Evolutionary conservation across 2,329 filamentous ascomycete species (phyloP), one percentile per base, ranked within the genome.

Genomic region (Penicillium griseofulvum): DNA sequence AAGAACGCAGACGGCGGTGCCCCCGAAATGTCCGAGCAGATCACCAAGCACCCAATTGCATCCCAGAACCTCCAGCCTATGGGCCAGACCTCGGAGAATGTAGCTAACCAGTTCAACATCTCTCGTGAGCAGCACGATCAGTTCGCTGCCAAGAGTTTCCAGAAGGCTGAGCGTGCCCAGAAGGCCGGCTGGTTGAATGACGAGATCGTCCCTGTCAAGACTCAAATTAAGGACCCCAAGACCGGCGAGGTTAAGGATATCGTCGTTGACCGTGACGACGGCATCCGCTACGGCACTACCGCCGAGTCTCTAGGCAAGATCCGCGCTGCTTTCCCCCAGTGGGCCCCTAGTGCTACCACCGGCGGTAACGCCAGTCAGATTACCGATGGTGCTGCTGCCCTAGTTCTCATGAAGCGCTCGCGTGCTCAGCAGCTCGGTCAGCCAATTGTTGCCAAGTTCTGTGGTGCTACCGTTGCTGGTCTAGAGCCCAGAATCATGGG

Each of bases 61-160:
- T 88, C 87, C 64, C 93, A 96, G 81, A 97, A 93, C 83, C 92
- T 90, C 77, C 91, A 96, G 19, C 86, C 90, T 69, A 97, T 97
- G 92, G 92, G 92, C 59, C 83, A 90, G 38, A 83, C 96, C 36
- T 95, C 90, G n/a, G 92, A 97, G 77, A 79, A 91, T 68, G 96
- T 97, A 86, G 92, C 92, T 50, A 86, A 87, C 71, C 89, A 91
- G 68, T 86, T 87, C 67, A 79, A 80, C 58, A 84, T 97, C 68
- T 68, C 79, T 49, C 87, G 92, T 56, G 76, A 80, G 26, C 78
- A 81, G 57, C 91, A 95, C 75, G 92, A 97, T 71, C 83, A 83
- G 24, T 97, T 96, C 73, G 92, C 92, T 8, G 91, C 91, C 9
- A 78, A 80, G 5, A 94, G 89, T 42, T 96, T 92, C 80, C 86